Conservation (phyloP, 2,329 filamentous ascomycete species). For the Hymenoscyphus infarciens region DNA sequence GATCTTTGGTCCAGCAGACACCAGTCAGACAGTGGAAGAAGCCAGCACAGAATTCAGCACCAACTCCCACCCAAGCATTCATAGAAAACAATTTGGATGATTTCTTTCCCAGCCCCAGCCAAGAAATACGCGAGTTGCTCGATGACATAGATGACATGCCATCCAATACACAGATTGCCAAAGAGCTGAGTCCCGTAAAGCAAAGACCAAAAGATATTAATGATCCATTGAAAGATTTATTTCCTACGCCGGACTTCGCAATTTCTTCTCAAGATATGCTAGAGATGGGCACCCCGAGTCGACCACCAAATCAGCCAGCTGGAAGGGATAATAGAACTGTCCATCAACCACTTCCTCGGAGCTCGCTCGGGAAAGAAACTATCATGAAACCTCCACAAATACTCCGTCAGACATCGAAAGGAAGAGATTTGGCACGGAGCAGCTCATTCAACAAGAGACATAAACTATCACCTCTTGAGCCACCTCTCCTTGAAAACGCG, state of each 20-base stretch:
- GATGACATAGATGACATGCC: constrained; percentile 38
- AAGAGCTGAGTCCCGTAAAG: constrained; percentile 22
- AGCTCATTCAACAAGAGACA: too few relatives aligned
- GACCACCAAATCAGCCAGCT: constrained; percentile 7
- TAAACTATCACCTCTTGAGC: neutral
- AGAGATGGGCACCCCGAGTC: constrained; percentile 38
- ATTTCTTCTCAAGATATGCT: constrained; percentile 47
- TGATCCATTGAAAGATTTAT: constrained; percentile 18
- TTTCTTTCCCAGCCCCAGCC: constrained; percentile 54
- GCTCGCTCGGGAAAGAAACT: constrained; percentile 11
- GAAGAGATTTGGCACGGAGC: neutral
- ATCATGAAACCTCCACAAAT: constrained; percentile 18
- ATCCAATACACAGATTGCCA: constrained; percentile 25
- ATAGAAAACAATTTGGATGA: constrained; percentile 48
- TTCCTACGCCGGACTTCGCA: constrained; percentile 43
- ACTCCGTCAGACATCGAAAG: too few relatives aligned
- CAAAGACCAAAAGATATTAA: neutral
- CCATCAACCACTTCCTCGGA: constrained; percentile 2
- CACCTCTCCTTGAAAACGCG: neutral
- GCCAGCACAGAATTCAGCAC: constrained; percentile 20
- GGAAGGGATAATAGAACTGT: neutral
- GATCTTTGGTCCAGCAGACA: neutral
- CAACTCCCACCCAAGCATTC: constrained; percentile 51
- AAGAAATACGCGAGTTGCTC: constrained; percentile 50
- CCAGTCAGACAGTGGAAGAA: neutral